These are phyloP conservation scores for Lathyrus sativus DNA, from an alignment of 306 rosid genomes.

Conservation along the genomic window DNA sequence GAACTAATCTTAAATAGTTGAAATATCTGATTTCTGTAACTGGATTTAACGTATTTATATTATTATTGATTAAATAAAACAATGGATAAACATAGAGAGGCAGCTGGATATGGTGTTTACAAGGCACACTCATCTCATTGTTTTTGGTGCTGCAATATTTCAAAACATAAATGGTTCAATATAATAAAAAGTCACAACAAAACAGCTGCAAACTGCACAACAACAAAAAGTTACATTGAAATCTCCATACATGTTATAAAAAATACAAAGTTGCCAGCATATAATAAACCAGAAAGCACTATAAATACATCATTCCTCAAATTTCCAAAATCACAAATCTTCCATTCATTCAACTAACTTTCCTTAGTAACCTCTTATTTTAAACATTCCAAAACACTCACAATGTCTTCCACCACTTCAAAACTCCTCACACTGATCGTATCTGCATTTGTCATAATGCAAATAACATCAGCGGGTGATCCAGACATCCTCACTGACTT, in stretches of 20 bases:
- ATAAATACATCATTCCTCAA: conserved; percentile 6
- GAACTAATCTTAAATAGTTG: too few species aligned
- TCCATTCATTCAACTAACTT: background rate
- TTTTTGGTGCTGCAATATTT: too few species aligned
- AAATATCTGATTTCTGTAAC: too few species aligned
- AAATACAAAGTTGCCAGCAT: background rate
- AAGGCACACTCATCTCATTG: too few species aligned
- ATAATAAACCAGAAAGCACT: background rate
- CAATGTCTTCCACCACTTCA: conserved; percentile 4
- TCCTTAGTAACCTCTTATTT: background rate
- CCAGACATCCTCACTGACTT: conserved; percentile 52
- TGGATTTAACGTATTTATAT: too few species aligned
- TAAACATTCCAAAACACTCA: too few species aligned
- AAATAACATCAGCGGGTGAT: conserved; percentile 45
- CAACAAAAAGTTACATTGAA: conserved; percentile 3
- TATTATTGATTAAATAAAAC: too few species aligned
- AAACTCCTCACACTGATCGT: conserved; percentile 34
- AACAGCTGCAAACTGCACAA: background rate
- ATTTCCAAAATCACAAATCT: background rate
- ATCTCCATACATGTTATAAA: conserved; percentile 7
- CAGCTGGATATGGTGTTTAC: too few species aligned
- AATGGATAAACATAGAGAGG: too few species aligned
- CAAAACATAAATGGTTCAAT: too few species aligned
- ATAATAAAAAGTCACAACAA: too few species aligned
- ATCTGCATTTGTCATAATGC: conserved; percentile 25